phyloP scores from a whole-genome alignment of 441 rosid species.

The Euphorbia schlechtendalii region DNA sequence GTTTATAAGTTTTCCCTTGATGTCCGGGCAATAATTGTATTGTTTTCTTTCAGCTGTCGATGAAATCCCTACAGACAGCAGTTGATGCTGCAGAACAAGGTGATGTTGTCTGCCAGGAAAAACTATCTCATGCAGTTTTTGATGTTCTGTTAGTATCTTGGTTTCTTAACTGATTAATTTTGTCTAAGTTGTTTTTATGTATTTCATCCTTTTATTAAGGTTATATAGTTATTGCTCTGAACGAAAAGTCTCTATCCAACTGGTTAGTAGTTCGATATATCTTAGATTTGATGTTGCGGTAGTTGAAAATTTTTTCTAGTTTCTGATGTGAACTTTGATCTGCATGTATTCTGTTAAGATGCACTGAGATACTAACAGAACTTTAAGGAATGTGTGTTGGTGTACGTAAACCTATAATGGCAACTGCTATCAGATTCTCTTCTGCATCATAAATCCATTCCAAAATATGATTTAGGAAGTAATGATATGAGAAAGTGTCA shows the following conservation, averaged over 20 bases:
- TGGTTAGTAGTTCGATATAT: not conserved
- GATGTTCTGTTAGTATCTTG: constrained; percentile 41
- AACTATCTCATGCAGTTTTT: constrained; percentile 49
- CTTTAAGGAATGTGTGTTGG: not conserved
- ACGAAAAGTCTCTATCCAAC: not conserved
- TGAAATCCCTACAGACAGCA: constrained; percentile 51
- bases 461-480: not conserved
- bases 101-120: constrained; percentile 58
- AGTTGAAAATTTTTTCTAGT: not conserved
- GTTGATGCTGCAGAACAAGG: constrained; percentile 92
- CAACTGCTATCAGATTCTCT: not conserved
- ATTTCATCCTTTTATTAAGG: not conserved
- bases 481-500: not conserved
- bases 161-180: constrained; percentile 27
- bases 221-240: not conserved
- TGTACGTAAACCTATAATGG: not conserved
- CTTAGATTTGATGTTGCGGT: not conserved
- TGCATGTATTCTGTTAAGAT: not conserved
- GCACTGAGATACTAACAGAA: not conserved
- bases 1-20: not conserved
- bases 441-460: not conserved
- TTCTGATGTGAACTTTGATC: not conserved
- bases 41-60: constrained; percentile 58
- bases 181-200: not conserved
- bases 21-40: constrained; percentile 22